Conservation (phyloP, 2,329 filamentous ascomycete genomes). For the Xylariaceae sp. region DNA sequence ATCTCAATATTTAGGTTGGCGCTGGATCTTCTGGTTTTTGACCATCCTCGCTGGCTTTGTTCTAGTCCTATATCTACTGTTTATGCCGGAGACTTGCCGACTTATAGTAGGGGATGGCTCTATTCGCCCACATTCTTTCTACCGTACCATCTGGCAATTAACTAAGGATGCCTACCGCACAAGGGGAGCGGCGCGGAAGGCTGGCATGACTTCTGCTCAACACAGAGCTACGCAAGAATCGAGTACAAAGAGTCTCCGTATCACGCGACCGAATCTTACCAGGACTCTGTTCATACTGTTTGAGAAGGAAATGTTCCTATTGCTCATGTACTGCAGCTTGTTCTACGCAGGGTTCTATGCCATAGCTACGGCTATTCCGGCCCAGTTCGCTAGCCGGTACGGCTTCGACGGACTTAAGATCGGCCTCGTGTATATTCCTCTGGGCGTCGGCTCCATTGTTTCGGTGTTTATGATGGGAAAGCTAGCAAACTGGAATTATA, state of each 20-base stretch:
- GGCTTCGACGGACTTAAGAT: conserved; percentile 57
- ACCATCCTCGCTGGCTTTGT: conserved; percentile 46
- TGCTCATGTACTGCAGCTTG: conserved; percentile 43
- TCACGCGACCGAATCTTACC: conserved; percentile 42
- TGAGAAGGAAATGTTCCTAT: conserved; percentile 45
- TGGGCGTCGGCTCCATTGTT: conserved; percentile 45
- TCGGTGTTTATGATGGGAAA: conserved; percentile 48
- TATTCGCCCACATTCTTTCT: conserved; percentile 41
- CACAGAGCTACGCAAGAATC: conserved; percentile 24
- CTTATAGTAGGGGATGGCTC: conserved; percentile 54
- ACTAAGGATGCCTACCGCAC: conserved; percentile 29
- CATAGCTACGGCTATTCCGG: conserved; percentile 41
- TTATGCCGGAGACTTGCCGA: conserved; percentile 53
- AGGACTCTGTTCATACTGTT: conserved; percentile 43
- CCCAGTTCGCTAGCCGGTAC: conserved; percentile 51
- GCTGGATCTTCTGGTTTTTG: conserved; percentile 59
- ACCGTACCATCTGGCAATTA: conserved; percentile 40
- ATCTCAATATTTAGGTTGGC: conserved; percentile 57
- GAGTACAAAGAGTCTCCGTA: conserved; percentile 23
- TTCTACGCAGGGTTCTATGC: conserved; percentile 46
- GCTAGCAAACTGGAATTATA: conserved; percentile 66
- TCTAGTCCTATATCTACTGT: conserved; percentile 45
- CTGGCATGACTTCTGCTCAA: conserved; percentile 12
- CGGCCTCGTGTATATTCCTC: conserved; percentile 48
- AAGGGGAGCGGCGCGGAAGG: conserved; percentile 10